Evolutionary conservation across 306 rosid species (phyloP), one percentile per base, ranked within the genome.

Genomic region (Vicia villosa): DNA sequence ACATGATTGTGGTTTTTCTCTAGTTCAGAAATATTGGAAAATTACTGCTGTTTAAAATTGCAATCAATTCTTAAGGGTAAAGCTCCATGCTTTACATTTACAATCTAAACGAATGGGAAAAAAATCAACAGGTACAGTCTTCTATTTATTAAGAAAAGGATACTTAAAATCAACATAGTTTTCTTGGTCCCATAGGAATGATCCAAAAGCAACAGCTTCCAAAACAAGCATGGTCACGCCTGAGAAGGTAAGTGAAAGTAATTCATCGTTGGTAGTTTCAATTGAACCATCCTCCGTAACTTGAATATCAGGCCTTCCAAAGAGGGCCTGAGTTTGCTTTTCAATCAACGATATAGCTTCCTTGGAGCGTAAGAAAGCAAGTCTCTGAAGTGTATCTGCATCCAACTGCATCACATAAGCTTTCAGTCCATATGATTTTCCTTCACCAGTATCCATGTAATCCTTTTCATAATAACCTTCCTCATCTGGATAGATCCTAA

Each of bases 331-430:
- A 50, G 97, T 94, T 85, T 94, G 97, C 80, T 87, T 94, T 74
- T 91, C 97, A 47, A 90, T 91, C 92, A 94, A 83, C 58, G 96
- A 87, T 68, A 91, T 86, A 12, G 99, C 95, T 86, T 94, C 99
- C 71, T 86, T 89, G 13, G 99, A 94, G 71, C 95, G 79, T 70
- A 94, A 72, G 20, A 92, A 87, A 36, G 97, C 97, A 43, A 88
- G 93, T 75, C 89, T 90, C 80, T 94, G 95, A 69, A 91, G 96
- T 2, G 91, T 83, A 43, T 94, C 97, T 1, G 85, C 78, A 9
- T 94, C 97, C 81, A 94, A 84, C 82, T 86, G 89, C 92, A 86
- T 83, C 59, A 91, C 97, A 72, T 94, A 94, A 65, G 95, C 77
- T 86, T 88, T 78, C 62, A 94, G 70, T 70, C 76, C 69, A 63